Base-by-base conservation (phyloP, 164 flowering plant genomes). In the Annona cherimola region DNA sequence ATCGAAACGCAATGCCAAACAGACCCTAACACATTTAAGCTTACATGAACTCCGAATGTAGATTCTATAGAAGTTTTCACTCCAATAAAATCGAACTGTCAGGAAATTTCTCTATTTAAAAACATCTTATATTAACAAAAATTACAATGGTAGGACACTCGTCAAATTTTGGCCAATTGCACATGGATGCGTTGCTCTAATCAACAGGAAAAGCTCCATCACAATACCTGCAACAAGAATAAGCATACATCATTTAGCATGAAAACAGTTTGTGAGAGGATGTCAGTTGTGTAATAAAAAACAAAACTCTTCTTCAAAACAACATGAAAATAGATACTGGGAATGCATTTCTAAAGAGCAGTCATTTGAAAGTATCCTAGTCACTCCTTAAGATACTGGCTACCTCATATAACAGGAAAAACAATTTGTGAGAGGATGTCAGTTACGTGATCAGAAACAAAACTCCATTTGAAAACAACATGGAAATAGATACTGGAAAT, bases 121-220 rank as follows among this genome's bases (percentile, higher is more conserved):
- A 26, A 26, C 35, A 26, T 26, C 35, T 26, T 26, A 26, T 26
- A 26, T 26, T 26, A 26, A 26, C 35, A 26, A 26, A 26, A 26
- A 26, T 26, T 26, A 26, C 35, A 1, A 26, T 26, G 35, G 35
- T 26, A 5, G 18, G 18, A 7, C 57, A 9, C 57, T 8, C 57
- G 14, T 20, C 45, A 14, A 4, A 42, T 18, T 44, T 12, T 2
- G 46, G 44, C 65, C 64, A 50, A 16, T 16, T 12, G 57, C 9
- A 50, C 9, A 9, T 8, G 9, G n/a, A 42, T 12, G 3, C 16
- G 2, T 11, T 68, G 12, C 44, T 3, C 61, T 67, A 81, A 50
- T 78, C 83, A 74, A 81, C 45, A 42, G 83, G 78, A 74, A 81
- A 79, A 6, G 81, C 74, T 66, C 81, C 81, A 66, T 74, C 69